Evolutionary conservation across 1,284 basidiomycete genomes (phyloP).

Genomic region (Heliocybe sulcata): DNA sequence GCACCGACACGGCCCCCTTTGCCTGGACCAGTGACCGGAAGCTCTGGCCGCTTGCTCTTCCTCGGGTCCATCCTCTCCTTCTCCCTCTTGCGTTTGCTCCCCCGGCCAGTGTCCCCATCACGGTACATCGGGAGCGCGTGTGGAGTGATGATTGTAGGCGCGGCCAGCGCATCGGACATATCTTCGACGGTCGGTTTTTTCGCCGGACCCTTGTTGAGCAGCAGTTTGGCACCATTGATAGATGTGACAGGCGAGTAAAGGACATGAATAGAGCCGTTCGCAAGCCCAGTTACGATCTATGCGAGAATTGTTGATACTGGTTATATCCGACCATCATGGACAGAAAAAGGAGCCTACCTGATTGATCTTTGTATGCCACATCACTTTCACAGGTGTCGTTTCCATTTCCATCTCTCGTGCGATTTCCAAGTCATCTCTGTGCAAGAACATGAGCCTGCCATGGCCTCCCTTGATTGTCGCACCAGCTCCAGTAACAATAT

Average conservation of each 20-base stretch:
- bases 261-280: constrained; percentile 85
- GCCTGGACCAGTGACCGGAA: constrained; percentile 89
- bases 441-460: constrained; percentile 73
- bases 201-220: constrained; percentile 71
- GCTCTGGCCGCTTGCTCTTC: constrained; percentile 86
- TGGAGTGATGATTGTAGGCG: constrained; percentile 82
- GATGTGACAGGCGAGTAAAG: constrained; percentile 87
- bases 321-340: not conserved
- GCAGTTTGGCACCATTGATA: constrained; percentile 85
- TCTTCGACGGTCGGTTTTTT: constrained; percentile 74
- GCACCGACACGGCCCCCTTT: constrained; percentile 91
- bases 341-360: constrained; percentile 51
- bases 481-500: constrained; percentile 77
- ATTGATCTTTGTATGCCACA: constrained; percentile 97
- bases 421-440: constrained; percentile 59
- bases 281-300: constrained; percentile 80
- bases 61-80: constrained; percentile 83
- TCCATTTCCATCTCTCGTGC: constrained; percentile 60
- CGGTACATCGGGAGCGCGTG: constrained; percentile 86
- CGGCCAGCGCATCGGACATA: constrained; percentile 77
- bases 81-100: constrained; percentile 81
- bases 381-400: constrained; percentile 79
- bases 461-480: constrained; percentile 55
- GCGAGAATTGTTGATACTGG: constrained; percentile 2
- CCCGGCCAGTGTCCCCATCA: constrained; percentile 68